These are phyloP conservation scores for Cantharellus anzutake DNA, from an alignment of 768 basidiomycete species.

Conservation along the genomic window DNA sequence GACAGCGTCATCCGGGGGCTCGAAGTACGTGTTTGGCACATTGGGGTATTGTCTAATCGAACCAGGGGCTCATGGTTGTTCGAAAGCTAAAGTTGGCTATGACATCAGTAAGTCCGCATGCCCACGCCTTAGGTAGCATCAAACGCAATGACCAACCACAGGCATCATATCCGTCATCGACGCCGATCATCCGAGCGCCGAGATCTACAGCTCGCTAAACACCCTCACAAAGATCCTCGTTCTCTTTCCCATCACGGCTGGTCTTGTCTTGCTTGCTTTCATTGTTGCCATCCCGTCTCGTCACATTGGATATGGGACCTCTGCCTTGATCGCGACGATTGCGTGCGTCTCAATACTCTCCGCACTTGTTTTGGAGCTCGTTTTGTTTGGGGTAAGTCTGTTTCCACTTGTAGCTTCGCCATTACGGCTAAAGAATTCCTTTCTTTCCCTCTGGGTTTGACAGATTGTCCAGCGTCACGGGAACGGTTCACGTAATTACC, in stretches of 20 bases:
- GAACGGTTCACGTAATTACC: neutral
- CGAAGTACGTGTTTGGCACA: neutral
- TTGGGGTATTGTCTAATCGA: neutral
- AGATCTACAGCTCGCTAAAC: slow-evolving; percentile 2
- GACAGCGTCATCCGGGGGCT: neutral
- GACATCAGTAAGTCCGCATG: too few species aligned
- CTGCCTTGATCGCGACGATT: slow-evolving; percentile 14
- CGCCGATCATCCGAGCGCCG: neutral
- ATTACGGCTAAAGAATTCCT: neutral
- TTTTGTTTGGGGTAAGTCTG: slow-evolving; percentile 9
- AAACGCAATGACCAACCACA: too few species aligned
- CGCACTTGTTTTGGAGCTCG: slow-evolving; percentile 16
- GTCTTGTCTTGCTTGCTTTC: slow-evolving; percentile 17
- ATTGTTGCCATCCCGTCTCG: slow-evolving; percentile 16
- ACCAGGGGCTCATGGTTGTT: too few species aligned
- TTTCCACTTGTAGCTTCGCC: neutral
- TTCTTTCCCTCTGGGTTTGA: neutral
- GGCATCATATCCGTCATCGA: too few species aligned
- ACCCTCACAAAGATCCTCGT: slow-evolving; percentile 15
- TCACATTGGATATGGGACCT: slow-evolving; percentile 16
- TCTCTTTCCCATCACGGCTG: slow-evolving; percentile 18
- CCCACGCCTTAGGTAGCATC: too few species aligned
- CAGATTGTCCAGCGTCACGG: neutral
- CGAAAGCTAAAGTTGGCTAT: too few species aligned
- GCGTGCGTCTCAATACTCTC: slow-evolving; percentile 17